Evolutionary conservation across 2,329 filamentous ascomycete species (phyloP), one percentile per base, ranked within the genome.

Genomic region (Fusarium udum): DNA sequence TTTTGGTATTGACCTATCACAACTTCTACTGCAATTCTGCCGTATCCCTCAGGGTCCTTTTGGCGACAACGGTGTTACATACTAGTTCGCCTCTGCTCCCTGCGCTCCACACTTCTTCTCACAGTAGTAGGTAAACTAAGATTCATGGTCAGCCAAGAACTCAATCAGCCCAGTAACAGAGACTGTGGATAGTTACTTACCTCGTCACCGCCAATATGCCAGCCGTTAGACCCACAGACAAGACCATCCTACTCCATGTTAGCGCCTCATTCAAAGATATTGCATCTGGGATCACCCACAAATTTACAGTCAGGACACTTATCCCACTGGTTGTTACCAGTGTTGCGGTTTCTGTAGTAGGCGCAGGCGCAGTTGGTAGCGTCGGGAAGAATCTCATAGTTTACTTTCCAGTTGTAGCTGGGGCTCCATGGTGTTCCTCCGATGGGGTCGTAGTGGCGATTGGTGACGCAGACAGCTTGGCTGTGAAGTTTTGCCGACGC

Each of bases 161-260:
- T 3, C 9, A 20, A 22, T 4, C 0, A 4, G 16, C 12, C 7
- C 31, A 15, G 22, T 3, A 0, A 6, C 6, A 20, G 12, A 5
- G 6, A 13, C 24, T 14, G 9, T 8, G 12, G 9, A 45, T 3
- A 13, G 10, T 6, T 26, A 43, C 57, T 74, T 24, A 74, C 72
- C 64, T 74, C 71, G 26, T 74, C 71, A 40, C 71, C 72, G 15
- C 72, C 72, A 46, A 74, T 74, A 26, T 74, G 72, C 67, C 67
- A 65, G n/a, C n/a, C 61, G 0, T n/a, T 28, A 14, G 71, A 74
- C 13, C 60, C 48, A 16, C 67, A 74, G n/a, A 34, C 42, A 7
- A 62, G 59, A 8, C 71, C 71, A 13, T 74, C 72, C 72, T 74
- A 26, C 1, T 10, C 31, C 8, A 9, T 39, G 13, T 62, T 45